Base-by-base conservation (phyloP, 2,329 filamentous ascomycete species). In the Penicillium concentricum region DNA sequence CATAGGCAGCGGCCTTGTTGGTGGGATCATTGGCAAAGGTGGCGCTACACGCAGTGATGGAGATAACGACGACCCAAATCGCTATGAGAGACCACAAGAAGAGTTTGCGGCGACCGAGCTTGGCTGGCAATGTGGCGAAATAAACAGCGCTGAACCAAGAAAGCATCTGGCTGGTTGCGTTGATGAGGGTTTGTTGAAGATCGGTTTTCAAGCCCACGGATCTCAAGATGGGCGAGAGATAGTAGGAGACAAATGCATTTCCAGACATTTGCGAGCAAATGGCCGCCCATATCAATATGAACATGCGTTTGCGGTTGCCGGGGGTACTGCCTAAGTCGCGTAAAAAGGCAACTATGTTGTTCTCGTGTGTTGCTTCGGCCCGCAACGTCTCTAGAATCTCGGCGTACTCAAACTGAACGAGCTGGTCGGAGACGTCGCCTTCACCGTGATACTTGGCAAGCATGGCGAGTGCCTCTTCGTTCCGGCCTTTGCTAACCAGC, bases 361-460 rank as follows among this genome's bases (percentile, higher is more conserved):
- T n/a, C n/a, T n/a, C n/a, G n/a, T n/a, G n/a, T n/a, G n/a, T n/a
- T n/a, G n/a, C n/a, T n/a, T n/a, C n/a, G n/a, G n/a, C n/a, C n/a
- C n/a, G n/a, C n/a, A n/a, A n/a, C n/a, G n/a, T n/a, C n/a, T n/a
- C n/a, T n/a, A n/a, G n/a, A n/a, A n/a, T 26, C 26, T 26, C 26
- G 26, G 26, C 26, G 7, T 26, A 26, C 71, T 89, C 84, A 69
- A 85, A 85, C 64, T 86, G 82, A 10, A 89, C 87, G 0, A 83
- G 54, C 9, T 18, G 15, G 15, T 18, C 66, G n/a, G n/a, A n/a
- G n/a, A n/a, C 71, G 65, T 86, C 77, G 38, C 85, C 85, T 20
- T 84, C 83, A 24, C 81, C 85, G 65, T 89, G 87, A 64, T 86
- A 84, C 65, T 85, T 83, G 51, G 82, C 79, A 7, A 90, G 78